Evolutionary conservation across 352 stramenopile species (phyloP).

Genomic region (Pythium volutum): DNA sequence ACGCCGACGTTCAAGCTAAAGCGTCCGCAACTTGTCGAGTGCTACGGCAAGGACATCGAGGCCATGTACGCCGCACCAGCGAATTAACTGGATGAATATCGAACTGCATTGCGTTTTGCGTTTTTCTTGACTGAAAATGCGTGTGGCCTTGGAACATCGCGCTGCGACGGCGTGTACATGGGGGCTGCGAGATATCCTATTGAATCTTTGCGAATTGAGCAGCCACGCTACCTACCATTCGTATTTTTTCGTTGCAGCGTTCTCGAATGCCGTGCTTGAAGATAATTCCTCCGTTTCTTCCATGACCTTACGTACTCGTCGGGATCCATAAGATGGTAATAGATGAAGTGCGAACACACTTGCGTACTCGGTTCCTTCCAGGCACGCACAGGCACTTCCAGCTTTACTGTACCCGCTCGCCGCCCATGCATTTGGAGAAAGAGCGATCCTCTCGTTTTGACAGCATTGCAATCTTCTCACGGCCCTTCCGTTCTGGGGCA

Average conservation of each 20-base stretch:
- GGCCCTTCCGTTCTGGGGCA: too few relatives aligned
- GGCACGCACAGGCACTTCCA: too few relatives aligned
- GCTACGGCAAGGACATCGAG: slow-evolving; percentile 78
- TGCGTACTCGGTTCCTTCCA: too few relatives aligned
- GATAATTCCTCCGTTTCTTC: not conserved
- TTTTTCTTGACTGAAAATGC: not conserved
- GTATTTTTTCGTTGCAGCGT: too few relatives aligned
- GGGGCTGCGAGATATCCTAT: not conserved
- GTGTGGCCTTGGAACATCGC: not conserved
- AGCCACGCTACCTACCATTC: too few relatives aligned
- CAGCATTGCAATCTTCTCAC: too few relatives aligned
- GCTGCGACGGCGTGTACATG: not conserved
- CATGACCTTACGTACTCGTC: not conserved
- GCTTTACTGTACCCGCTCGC: too few relatives aligned
- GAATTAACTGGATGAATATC: slow-evolving; percentile 6
- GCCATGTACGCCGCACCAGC: slow-evolving; percentile 60
- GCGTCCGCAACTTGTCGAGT: slow-evolving; percentile 84
- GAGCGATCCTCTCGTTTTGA: too few relatives aligned
- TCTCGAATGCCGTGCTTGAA: too few relatives aligned
- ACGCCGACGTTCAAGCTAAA: slow-evolving; percentile 98
- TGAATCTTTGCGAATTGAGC: not conserved
- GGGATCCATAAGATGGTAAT: too few relatives aligned
- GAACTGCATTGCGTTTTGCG: not conserved
- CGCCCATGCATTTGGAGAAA: too few relatives aligned
- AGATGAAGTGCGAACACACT: too few relatives aligned